A percentile compares a stretch with the other conserved stretches of the same genome.
These are phyloP conservation scores for Cyberlindnera misumaiensis DNA, from an alignment of 805 yeast species.

Conservation along the genomic window DNA sequence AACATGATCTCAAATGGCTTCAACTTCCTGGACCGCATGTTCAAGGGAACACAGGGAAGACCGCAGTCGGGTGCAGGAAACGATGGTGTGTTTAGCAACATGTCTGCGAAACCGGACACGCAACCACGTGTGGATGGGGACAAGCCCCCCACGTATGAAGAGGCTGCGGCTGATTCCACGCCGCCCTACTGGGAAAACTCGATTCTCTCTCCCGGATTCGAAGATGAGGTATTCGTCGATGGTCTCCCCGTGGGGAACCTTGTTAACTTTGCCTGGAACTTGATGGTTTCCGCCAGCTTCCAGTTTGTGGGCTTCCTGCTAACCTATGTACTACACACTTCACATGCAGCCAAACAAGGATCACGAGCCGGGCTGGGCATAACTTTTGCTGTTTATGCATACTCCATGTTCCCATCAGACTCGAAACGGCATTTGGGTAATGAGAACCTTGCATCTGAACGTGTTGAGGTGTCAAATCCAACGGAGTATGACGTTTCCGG, in stretches of 20 bases:
- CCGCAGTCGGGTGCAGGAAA: slow-evolving; percentile 25
- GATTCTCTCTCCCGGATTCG: slow-evolving; percentile 64
- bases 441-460: slow-evolving; percentile 20
- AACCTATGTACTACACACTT: slow-evolving; percentile 86
- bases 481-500: slow-evolving; percentile 43
- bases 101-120: slow-evolving; percentile 81
- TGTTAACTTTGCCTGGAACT: slow-evolving; percentile 87
- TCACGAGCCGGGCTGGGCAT: slow-evolving; percentile 87
- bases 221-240: slow-evolving; percentile 87
- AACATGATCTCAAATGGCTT: slow-evolving; percentile 28
- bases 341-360: slow-evolving; percentile 96
- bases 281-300: slow-evolving; percentile 81
- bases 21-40: slow-evolving; percentile 33
- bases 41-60: slow-evolving; percentile 16
- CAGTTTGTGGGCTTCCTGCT: slow-evolving; percentile 90
- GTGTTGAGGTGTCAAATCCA: slow-evolving; percentile 52
- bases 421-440: slow-evolving; percentile 22
- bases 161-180: slow-evolving; percentile 87
- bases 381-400: slow-evolving; percentile 70
- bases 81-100: slow-evolving; percentile 92
- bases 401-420: slow-evolving; percentile 43
- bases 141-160: slow-evolving; percentile 83
- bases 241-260: slow-evolving; percentile 93
- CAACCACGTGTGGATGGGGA: slow-evolving; percentile 33
- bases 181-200: slow-evolving; percentile 98